These are phyloP conservation scores for Aspergillus steynii DNA, from an alignment of 495 filamentous ascomycete species.

Conservation along the genomic window DNA sequence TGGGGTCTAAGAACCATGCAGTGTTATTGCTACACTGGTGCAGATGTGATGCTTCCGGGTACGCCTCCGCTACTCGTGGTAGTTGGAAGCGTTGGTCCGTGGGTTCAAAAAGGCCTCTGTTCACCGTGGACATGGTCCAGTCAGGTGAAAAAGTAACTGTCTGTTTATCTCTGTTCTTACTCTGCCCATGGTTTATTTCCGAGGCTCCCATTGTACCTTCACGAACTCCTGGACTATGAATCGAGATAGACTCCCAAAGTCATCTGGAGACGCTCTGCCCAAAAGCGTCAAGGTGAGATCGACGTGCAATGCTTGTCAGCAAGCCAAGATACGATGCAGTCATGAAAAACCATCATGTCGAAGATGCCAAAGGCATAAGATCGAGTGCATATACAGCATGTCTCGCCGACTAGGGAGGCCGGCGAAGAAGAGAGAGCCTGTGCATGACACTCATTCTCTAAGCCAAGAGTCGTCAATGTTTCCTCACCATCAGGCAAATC, in stretches of 20 bases:
- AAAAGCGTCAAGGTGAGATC: constrained; percentile 46
- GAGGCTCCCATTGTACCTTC: background rate
- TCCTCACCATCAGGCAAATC: constrained; percentile 12
- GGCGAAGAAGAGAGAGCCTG: constrained; percentile 35
- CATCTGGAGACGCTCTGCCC: constrained; percentile 24
- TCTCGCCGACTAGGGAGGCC: constrained; percentile 46
- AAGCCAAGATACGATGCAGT: constrained; percentile 52
- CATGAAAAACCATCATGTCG: constrained; percentile 48
- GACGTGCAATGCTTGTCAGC: constrained; percentile 51
- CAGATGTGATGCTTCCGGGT: background rate
- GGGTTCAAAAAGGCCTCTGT: background rate
- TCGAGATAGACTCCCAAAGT: constrained; percentile 13
- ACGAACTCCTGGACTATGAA: constrained; percentile 14
- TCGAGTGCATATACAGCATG: constrained; percentile 47
- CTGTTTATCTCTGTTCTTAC: background rate
- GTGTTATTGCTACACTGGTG: background rate
- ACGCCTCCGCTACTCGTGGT: background rate
- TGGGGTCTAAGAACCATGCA: background rate
- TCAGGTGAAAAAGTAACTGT: background rate
- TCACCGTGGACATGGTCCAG: background rate
- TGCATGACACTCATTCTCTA: constrained; percentile 1
- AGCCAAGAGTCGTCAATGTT: constrained; percentile 1
- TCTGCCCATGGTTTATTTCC: background rate
- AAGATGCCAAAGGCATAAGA: constrained; percentile 44
- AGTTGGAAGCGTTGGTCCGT: background rate